phyloP scores from a whole-genome alignment of 169 alveolate species.

The Ichthyophthirius multifiliis region DNA sequence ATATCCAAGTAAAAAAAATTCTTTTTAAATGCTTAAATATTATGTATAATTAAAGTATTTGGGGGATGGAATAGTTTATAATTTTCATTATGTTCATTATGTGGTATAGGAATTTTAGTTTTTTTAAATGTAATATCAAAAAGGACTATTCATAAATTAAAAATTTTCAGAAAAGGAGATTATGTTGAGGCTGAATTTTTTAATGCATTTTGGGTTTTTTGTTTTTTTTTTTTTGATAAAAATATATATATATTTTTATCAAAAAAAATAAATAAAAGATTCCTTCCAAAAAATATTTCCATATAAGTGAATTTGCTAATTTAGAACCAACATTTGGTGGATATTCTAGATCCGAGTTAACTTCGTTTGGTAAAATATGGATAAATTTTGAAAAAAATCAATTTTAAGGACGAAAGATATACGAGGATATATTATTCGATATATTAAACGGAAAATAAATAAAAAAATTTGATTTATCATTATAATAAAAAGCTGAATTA shows the following conservation, averaged over 20 bases:
- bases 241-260: background rate
- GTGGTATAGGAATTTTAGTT: background rate
- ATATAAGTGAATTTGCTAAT: constrained; percentile 38
- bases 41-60: background rate
- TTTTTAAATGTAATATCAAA: constrained; percentile 27
- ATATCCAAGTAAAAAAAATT: constrained; percentile 15
- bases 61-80: constrained; percentile 41
- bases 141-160: constrained; percentile 37
- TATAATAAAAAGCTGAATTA: background rate
- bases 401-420: constrained; percentile 10
- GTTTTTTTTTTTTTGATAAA: background rate
- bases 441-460: constrained; percentile 31
- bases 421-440: constrained; percentile 13
- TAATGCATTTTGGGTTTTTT: constrained; percentile 31
- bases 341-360: constrained; percentile 31
- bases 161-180: constrained; percentile 30
- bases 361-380: constrained; percentile 41
- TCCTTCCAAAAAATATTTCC: constrained; percentile 14
- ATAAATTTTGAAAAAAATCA: constrained; percentile 36
- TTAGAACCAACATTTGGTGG: constrained; percentile 8
- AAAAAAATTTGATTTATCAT: constrained; percentile 1
- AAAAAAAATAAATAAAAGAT: background rate
- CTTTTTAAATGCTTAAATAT: background rate
- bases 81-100: constrained; percentile 17
- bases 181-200: constrained; percentile 32